Evolutionary conservation across 345 rosid genomes (phyloP).

Genomic region (Bruguiera parviflora): DNA sequence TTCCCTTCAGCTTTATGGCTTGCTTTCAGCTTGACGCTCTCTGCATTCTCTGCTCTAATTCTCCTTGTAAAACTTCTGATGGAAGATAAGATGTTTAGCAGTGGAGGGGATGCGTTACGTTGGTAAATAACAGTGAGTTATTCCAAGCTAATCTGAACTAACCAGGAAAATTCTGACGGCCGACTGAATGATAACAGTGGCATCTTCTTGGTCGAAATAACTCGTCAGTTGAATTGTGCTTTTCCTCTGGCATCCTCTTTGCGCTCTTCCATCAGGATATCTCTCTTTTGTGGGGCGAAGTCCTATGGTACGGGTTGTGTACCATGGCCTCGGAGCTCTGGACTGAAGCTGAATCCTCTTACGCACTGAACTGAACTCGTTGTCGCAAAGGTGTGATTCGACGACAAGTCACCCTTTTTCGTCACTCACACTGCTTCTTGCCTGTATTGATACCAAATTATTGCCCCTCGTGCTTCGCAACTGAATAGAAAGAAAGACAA

Average conservation of each 20-base stretch:
- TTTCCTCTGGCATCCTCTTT: constrained; percentile 26
- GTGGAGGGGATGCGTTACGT: no score
- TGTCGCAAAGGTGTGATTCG: constrained; percentile 70
- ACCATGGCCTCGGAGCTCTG: constrained; percentile 51
- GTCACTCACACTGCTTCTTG: constrained; percentile 42
- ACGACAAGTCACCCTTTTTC: constrained; percentile 66
- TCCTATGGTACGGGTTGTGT: constrained; percentile 35
- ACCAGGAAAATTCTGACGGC: constrained; percentile 71
- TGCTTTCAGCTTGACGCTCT: neutral
- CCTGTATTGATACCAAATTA: constrained; percentile 23
- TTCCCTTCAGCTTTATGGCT: neutral
- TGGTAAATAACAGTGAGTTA: neutral
- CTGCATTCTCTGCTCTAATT: neutral
- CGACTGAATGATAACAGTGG: constrained; percentile 61
- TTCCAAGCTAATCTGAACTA: constrained; percentile 2
- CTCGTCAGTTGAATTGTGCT: constrained; percentile 46
- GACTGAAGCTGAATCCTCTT: constrained; percentile 64
- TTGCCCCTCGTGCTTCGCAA: no score
- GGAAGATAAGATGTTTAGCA: no score
- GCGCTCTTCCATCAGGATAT: constrained; percentile 28
- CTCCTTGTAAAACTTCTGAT: no score
- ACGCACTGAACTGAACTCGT: constrained; percentile 70
- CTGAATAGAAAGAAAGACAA: no score
- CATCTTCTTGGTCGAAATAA: constrained; percentile 58
- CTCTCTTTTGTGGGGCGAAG: constrained; percentile 16